Conservation (phyloP, 176 grass and related monocot species). For the Urochloa ruziziensis region DNA sequence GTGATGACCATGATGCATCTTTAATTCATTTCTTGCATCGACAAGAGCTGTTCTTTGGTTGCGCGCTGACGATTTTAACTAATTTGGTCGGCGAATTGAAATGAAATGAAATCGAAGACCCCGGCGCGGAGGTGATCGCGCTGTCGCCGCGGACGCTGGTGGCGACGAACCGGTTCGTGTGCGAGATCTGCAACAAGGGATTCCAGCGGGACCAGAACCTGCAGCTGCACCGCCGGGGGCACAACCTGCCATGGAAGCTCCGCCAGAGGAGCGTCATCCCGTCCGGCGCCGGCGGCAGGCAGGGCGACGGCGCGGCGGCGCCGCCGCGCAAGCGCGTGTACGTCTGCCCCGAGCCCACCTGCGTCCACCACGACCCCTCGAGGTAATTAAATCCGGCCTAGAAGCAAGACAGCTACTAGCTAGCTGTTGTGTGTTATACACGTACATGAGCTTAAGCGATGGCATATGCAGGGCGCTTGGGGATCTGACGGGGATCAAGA, state of each 20-base stretch:
- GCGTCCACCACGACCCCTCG: constrained; percentile 81
- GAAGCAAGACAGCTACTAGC: too few species aligned
- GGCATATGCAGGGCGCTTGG: constrained; percentile 52
- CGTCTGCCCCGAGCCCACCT: constrained; percentile 85
- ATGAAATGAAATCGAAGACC: neutral
- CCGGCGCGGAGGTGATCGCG: constrained; percentile 88
- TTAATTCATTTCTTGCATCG: neutral
- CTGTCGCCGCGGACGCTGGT: constrained; percentile 88
- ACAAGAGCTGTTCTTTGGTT: neutral
- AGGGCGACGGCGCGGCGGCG: neutral
- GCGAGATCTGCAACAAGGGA: constrained; percentile 96
- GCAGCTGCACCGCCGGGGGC: constrained; percentile 91
- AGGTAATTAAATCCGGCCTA: too few species aligned
- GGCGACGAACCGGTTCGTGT: constrained; percentile 87
- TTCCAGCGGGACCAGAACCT: constrained; percentile 97
- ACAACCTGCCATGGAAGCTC: constrained; percentile 99
- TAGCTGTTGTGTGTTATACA: too few species aligned
- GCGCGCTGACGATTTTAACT: too few species aligned
- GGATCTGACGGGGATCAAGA: constrained; percentile 94
- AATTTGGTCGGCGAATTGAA: too few species aligned
- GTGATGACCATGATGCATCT: neutral
- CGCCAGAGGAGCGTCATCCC: constrained; percentile 49
- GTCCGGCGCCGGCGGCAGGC: neutral
- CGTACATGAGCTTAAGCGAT: too few species aligned
- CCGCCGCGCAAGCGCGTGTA: constrained; percentile 71